Evolutionary conservation across 75 land plant genomes (phyloP).

Genomic region (Pinus albicaulis): DNA sequence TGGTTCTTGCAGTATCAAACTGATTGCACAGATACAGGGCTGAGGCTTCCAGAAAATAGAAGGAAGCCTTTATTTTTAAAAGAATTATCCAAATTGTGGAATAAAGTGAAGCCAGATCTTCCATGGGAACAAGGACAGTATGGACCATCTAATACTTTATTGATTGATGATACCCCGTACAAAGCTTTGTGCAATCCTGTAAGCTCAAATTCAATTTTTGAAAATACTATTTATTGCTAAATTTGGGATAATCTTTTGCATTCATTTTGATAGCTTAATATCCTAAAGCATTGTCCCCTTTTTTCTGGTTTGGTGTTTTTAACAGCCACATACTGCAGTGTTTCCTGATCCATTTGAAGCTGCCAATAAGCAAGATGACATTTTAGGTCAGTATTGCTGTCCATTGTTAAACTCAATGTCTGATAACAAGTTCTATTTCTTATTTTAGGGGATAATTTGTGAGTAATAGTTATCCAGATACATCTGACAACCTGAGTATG

Average conservation of each 20-base stretch:
- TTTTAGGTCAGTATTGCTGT: constrained; percentile 43
- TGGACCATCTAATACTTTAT: constrained; percentile 67
- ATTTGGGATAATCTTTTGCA: background rate
- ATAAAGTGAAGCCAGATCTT: constrained; percentile 41
- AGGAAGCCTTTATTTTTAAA: constrained; percentile 70
- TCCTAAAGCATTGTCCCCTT: background rate
- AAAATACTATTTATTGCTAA: background rate
- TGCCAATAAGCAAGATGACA: constrained; percentile 37
- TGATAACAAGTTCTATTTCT: too few species aligned
- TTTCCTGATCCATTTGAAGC: constrained; percentile 56
- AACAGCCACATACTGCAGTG: constrained; percentile 62
- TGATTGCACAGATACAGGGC: constrained; percentile 59
- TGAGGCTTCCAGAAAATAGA: constrained; percentile 38
- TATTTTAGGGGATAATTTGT: too few species aligned
- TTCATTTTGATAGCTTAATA: background rate
- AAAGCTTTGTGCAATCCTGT: constrained; percentile 89
- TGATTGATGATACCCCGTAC: constrained; percentile 92
- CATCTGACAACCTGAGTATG: background rate
- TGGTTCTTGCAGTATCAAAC: constrained; percentile 45
- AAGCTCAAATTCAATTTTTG: constrained; percentile 7
- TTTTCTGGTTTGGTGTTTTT: background rate
- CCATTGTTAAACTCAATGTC: background rate
- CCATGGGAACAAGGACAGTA: constrained; percentile 79
- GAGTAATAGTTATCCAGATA: background rate
- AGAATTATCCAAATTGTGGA: constrained; percentile 77